phyloP scores from a whole-genome alignment of 2,329 filamentous ascomycete species.

The Xylaria sp. region DNA sequence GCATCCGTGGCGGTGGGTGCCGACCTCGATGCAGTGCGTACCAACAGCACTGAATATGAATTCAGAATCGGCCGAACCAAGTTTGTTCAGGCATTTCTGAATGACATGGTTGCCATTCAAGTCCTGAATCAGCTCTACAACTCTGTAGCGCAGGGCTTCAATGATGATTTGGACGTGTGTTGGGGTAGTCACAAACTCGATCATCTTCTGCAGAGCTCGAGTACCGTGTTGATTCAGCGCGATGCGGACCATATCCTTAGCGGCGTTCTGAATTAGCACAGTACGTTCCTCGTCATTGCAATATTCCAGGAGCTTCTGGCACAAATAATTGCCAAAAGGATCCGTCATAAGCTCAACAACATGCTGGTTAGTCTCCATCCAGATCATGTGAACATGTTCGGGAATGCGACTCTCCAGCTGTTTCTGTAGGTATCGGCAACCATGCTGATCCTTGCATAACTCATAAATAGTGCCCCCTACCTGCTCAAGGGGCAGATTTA shows the following conservation, averaged over 20 bases:
- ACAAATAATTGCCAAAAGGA: conserved; percentile 98
- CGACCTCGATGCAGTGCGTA: conserved; percentile 83
- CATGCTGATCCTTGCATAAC: conserved; percentile 97
- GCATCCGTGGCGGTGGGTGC: conserved; percentile 96
- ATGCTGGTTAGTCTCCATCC: conserved; percentile 89
- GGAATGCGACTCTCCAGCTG: conserved; percentile 90
- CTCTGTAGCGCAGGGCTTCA: conserved; percentile 77
- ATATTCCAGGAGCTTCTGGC: conserved; percentile 96
- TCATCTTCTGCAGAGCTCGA: conserved; percentile 98
- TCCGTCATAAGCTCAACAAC: conserved; percentile 99
- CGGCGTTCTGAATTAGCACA: conserved; percentile 86
- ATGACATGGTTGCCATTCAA: conserved; percentile 99
- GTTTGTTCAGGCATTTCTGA: conserved; percentile 97
- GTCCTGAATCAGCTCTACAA: conserved; percentile 95
- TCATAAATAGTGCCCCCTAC: conserved; percentile 84
- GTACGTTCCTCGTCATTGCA: conserved; percentile 96
- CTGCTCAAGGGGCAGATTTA: conserved; percentile 80
- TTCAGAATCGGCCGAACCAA: conserved; percentile 80
- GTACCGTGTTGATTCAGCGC: conserved; percentile 97
- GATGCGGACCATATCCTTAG: conserved; percentile 86
- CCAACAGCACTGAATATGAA: conserved; percentile 98
- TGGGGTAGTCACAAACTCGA: conserved; percentile 88
- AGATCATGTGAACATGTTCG: conserved; percentile 89
- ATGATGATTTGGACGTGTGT: conserved; percentile 90
- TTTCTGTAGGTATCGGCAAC: conserved; percentile 95